phyloP scores from a whole-genome alignment of 371 early-diverging fungal genomes.

The Mucor velutinosus region DNA sequence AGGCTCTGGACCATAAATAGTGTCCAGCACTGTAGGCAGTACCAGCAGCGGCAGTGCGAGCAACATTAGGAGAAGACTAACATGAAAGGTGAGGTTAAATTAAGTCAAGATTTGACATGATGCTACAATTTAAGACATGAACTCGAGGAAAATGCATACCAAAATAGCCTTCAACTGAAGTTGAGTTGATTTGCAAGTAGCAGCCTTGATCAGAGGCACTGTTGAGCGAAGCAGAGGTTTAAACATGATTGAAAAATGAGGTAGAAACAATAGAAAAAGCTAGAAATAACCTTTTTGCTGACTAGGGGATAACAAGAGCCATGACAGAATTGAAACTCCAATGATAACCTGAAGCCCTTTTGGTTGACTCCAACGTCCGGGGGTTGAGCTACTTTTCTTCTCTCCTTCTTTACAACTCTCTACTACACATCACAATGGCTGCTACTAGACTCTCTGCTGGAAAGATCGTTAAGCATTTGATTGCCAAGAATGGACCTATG shows the following conservation, averaged over 20 bases:
- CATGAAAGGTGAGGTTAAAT: neutral
- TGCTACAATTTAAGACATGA: neutral
- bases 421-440: conserved; percentile 1
- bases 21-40: conserved; percentile 4
- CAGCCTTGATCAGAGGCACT: conserved; percentile 22
- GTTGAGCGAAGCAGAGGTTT: conserved; percentile 26
- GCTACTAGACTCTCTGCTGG: conserved; percentile 23
- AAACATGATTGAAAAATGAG: conserved; percentile 18
- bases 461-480: conserved; percentile 36
- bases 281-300: neutral
- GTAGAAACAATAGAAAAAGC: neutral
- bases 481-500: conserved; percentile 47
- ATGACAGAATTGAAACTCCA: neutral
- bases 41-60: conserved; percentile 5
- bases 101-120: conserved; percentile 6
- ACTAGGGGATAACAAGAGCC: neutral
- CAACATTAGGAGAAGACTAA: conserved; percentile 12
- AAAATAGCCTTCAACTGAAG: conserved; percentile 5
- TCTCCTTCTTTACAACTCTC: neutral
- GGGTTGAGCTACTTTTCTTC: neutral
- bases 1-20: conserved; percentile 1
- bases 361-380: neutral
- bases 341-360: neutral
- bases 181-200: conserved; percentile 1
- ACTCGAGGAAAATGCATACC: conserved; percentile 8